Percentiles rank a stretch among this genome's conserved stretches.
Conservation (phyloP, 257 asterid species). For the Nicotiana tabacum region DNA sequence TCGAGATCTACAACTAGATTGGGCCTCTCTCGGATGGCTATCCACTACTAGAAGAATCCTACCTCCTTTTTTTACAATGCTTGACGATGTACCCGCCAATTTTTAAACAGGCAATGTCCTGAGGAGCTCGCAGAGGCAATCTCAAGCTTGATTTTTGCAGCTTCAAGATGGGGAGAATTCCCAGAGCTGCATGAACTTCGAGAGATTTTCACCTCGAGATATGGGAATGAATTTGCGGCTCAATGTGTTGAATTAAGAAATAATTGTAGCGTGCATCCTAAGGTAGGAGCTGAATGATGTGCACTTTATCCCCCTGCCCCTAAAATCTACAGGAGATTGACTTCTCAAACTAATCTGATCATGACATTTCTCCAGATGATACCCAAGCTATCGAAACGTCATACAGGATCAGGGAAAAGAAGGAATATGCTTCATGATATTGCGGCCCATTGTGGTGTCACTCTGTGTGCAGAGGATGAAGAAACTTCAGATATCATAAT, state of each 20-base stretch:
- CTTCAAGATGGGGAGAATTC: slow-evolving; percentile 44
- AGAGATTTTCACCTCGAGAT: slow-evolving; percentile 23
- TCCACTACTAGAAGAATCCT: neutral
- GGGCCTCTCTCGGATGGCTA: neutral
- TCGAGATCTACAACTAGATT: neutral
- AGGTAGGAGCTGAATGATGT: slow-evolving; percentile 17
- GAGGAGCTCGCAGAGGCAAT: slow-evolving; percentile 39
- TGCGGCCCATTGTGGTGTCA: slow-evolving; percentile 33
- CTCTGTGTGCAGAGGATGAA: neutral
- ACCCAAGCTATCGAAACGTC: slow-evolving; percentile 23
- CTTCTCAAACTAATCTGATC: neutral
- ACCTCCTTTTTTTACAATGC: neutral
- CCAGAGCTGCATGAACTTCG: slow-evolving; percentile 48
- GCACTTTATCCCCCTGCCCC: neutral
- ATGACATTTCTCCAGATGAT: slow-evolving; percentile 23
- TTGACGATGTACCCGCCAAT: neutral
- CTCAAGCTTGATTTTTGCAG: slow-evolving; percentile 40
- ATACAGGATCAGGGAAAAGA: slow-evolving; percentile 31
- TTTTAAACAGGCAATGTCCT: slow-evolving; percentile 33
- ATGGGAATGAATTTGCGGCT: slow-evolving; percentile 32
- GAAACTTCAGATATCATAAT: neutral
- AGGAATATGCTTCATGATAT: slow-evolving; percentile 21
- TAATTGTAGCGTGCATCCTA: slow-evolving; percentile 28
- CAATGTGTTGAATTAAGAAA: slow-evolving; percentile 27
- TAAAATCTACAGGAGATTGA: neutral